A percentile compares a stretch with the other conserved stretches of the same genome.
Conservation (phyloP, 768 basidiomycete genomes). For the Russula olivacea region DNA sequence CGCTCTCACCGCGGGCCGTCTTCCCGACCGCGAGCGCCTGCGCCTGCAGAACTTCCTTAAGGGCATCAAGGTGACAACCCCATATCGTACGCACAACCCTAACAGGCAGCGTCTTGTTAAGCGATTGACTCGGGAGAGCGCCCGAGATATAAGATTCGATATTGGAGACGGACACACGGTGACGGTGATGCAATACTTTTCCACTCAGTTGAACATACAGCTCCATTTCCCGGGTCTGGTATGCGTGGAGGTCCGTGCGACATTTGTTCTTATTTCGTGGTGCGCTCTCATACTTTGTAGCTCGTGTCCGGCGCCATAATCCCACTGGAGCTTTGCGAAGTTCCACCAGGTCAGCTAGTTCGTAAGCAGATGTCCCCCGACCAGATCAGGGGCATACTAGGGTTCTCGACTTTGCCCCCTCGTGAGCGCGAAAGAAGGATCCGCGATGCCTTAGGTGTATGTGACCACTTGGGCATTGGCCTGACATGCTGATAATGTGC, state of each 20-base stretch:
- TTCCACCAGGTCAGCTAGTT: constrained; percentile 62
- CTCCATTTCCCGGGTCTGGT: constrained; percentile 56
- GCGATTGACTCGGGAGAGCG: constrained; percentile 48
- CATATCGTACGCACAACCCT: constrained; percentile 19
- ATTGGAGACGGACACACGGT: constrained; percentile 49
- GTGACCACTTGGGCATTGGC: not conserved
- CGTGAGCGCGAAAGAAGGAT: constrained; percentile 50
- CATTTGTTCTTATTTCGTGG: not conserved
- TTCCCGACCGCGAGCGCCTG: constrained; percentile 47
- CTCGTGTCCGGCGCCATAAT: constrained; percentile 53
- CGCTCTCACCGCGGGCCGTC: constrained; percentile 36
- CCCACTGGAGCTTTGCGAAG: constrained; percentile 61
- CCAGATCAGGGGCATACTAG: constrained; percentile 52
- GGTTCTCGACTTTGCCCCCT: constrained; percentile 61
- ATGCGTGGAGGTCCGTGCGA: constrained; percentile 57
- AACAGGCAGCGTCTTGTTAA: constrained; percentile 50
- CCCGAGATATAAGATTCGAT: constrained; percentile 48
- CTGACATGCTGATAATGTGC: not conserved
- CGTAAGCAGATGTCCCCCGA: constrained; percentile 63
- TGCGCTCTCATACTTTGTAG: constrained; percentile 32
- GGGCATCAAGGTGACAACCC: constrained; percentile 46
- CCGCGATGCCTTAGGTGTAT: constrained; percentile 45
- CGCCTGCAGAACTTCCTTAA: constrained; percentile 50
- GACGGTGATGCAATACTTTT: constrained; percentile 60
- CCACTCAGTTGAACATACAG: constrained; percentile 43